Base-by-base conservation (phyloP, 2,329 filamentous ascomycete species). In the Blastomyces parvus region DNA sequence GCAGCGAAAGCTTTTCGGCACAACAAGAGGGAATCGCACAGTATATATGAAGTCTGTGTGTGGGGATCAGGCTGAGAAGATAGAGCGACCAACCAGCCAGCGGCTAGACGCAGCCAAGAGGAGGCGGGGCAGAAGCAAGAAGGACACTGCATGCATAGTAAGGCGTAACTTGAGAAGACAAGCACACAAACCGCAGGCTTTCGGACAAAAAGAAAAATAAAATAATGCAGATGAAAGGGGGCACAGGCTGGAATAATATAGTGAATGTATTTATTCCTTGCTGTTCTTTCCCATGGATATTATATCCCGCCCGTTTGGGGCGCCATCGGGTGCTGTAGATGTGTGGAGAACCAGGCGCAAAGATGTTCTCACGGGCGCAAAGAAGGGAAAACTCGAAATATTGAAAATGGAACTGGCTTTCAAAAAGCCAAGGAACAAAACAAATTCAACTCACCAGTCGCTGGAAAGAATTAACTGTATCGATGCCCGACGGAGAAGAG, bases 401-500 rank as follows among this genome's bases (percentile, higher is more conserved):
- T 59, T 59, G 25, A 33, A 27, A 59, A 59, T 42, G 27, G 42
- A 48, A 59, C 40, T 48, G 60, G 2, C 14, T 33, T 44, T 19
- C 14, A 25, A 42, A 30, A 9, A 19, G 2, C 8, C 14, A 50
- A 55, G n/a, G 50, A 53, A 40, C 33, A 7, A 55, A 56, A 33
- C n/a, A 38, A 53, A 27, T 27, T 38, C 17, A 14, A 46, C 50
- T 62, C 60, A 61, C 60, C 53, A 53, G 60, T 33, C 50, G 56
- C 9, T 52, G 11, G 59, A 25, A 62, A 44, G n/a, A 33, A 44
- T 22, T 9, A 56, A 53, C 50, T 56, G 46, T 57, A 27, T 62
- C 42, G 50, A 46, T 53, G 50, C 60, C 60, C 50, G 42, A 62
- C 50, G 19, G 60, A n/a, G 27, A 48, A 44, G 27, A 53, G n/a